These are phyloP conservation scores for Podila epicladia DNA, from an alignment of 192 early-diverging fungal species.

Conservation along the genomic window DNA sequence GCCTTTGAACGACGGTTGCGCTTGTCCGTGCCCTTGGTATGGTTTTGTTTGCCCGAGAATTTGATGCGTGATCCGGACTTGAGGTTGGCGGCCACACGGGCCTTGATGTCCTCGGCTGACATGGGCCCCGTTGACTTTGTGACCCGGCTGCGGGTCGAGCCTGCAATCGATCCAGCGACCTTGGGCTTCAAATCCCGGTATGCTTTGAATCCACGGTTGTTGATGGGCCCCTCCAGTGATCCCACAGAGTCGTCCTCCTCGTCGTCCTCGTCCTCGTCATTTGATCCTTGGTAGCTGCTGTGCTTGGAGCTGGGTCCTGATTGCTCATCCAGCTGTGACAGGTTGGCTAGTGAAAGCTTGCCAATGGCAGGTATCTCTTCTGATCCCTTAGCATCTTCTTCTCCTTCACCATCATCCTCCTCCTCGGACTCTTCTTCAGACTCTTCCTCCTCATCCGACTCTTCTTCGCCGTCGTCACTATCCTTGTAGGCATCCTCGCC, in stretches of 20 bases:
- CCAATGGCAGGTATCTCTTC: conserved; percentile 34
- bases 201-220: conserved; percentile 62
- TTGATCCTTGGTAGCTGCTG: conserved; percentile 15
- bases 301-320: conserved; percentile 17
- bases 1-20: conserved; percentile 46
- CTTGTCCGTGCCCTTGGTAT: conserved; percentile 64
- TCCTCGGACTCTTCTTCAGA: conserved; percentile 31
- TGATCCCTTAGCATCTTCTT: conserved; percentile 15
- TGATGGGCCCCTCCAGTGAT: conserved; percentile 39
- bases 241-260: conserved; percentile 47
- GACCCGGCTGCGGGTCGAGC: conserved; percentile 35
- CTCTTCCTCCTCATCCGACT: conserved; percentile 36
- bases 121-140: conserved; percentile 42
- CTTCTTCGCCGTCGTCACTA: conserved; percentile 36
- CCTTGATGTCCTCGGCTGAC: conserved; percentile 60
- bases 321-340: conserved; percentile 34
- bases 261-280: conserved; percentile 44
- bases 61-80: conserved; percentile 34
- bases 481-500: conserved; percentile 38
- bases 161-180: conserved; percentile 28
- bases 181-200: conserved; percentile 55
- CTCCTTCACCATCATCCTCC: too few species aligned
- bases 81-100: conserved; percentile 57
- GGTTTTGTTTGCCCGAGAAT: conserved; percentile 55
- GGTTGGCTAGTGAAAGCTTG: conserved; percentile 42